These are phyloP conservation scores for Saccharomycopsis guyanensis DNA, from an alignment of 805 yeast genomes.

Conservation along the genomic window DNA sequence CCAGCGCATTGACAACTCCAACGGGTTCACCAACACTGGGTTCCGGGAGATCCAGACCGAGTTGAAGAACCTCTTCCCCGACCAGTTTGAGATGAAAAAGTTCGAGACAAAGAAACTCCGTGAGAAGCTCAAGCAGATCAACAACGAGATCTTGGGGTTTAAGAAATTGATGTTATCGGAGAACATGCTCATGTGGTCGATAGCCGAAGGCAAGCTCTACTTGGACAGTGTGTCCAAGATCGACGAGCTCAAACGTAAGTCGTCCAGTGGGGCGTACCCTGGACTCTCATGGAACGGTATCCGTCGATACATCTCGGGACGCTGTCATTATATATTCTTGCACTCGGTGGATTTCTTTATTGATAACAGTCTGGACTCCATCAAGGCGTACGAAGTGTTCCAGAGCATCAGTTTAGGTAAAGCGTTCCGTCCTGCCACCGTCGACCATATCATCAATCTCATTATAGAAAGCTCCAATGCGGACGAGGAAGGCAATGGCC, in stretches of 20 bases:
- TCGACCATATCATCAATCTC: background rate
- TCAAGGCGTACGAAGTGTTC: slow-evolving; percentile 11
- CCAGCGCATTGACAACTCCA: slow-evolving; percentile 15
- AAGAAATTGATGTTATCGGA: slow-evolving; percentile 15
- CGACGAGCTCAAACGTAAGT: slow-evolving; percentile 14
- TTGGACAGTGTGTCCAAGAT: slow-evolving; percentile 8
- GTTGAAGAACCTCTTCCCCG: slow-evolving; percentile 14
- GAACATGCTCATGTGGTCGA: slow-evolving; percentile 13
- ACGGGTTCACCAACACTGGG: slow-evolving; percentile 20
- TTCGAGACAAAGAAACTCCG: slow-evolving; percentile 20
- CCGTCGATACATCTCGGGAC: slow-evolving; percentile 17
- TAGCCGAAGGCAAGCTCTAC: slow-evolving; percentile 19
- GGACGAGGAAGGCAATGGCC: slow-evolving; percentile 5
- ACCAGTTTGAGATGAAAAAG: slow-evolving; percentile 18
- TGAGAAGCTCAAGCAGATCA: slow-evolving; percentile 21
- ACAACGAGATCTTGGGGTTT: slow-evolving; percentile 19
- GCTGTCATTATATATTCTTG: slow-evolving; percentile 19
- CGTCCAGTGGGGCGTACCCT: slow-evolving; percentile 11
- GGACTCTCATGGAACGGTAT: slow-evolving; percentile 19
- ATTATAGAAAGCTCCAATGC: slow-evolving; percentile 2
- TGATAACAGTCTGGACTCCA: slow-evolving; percentile 4
- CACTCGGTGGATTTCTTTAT: slow-evolving; percentile 16
- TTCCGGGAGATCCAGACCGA: slow-evolving; percentile 18
- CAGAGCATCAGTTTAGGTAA: slow-evolving; percentile 2
- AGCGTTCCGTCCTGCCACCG: slow-evolving; percentile 5